Conservation (phyloP, 2,329 filamentous ascomycete genomes). For the Fusarium tuaranense region DNA sequence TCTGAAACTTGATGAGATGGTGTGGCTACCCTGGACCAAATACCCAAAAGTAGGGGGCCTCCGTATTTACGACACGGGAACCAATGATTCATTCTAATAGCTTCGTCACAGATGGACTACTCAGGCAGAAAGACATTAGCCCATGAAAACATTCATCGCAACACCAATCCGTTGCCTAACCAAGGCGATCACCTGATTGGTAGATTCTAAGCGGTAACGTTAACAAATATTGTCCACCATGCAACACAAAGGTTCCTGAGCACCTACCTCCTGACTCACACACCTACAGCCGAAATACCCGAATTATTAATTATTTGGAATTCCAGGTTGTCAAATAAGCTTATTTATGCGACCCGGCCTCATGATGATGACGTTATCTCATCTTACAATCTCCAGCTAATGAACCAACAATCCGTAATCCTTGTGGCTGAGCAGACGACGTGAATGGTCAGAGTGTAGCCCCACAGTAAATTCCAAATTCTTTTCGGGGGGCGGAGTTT, state of each 20-base stretch:
- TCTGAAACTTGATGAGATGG: too few species aligned
- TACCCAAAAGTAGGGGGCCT: too few species aligned
- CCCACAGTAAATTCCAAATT: neutral
- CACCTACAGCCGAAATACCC: neutral
- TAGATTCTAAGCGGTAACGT: neutral
- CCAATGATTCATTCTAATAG: too few species aligned
- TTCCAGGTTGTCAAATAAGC: neutral
- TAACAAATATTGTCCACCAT: neutral
- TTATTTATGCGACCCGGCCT: neutral
- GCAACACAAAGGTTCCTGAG: neutral
- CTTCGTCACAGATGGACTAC: too few species aligned
- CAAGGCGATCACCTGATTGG: neutral
- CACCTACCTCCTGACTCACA: neutral
- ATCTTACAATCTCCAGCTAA: neutral
- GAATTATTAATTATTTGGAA: neutral
- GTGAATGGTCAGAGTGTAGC: neutral
- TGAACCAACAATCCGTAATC: slow-evolving; percentile 1
- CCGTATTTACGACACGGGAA: too few species aligned
- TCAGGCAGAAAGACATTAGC: too few species aligned
- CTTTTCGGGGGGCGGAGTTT: neutral
- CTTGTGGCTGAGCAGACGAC: neutral
- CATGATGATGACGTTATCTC: neutral
- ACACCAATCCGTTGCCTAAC: too few species aligned
- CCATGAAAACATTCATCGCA: too few species aligned
- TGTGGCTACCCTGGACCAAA: too few species aligned